Evolutionary conservation across 768 basidiomycete species (phyloP).

Genomic region (Mrakia hoshinonis): DNA sequence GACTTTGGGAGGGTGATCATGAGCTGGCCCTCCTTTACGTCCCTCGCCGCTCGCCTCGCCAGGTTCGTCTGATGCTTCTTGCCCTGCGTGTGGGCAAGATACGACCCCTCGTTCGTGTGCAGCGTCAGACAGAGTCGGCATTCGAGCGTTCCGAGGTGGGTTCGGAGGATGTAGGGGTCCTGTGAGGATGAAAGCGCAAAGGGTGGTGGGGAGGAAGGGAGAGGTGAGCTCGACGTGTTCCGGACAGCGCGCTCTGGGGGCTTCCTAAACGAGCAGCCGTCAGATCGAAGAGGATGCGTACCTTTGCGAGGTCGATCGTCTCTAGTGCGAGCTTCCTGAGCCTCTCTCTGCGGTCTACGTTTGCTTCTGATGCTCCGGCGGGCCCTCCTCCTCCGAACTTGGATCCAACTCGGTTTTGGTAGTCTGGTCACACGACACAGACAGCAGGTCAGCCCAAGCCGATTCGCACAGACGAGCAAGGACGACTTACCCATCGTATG

Average conservation of each 20-base stretch:
- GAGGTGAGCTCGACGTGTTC: background rate
- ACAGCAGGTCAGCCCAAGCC: background rate
- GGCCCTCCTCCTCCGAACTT: slow-evolving; percentile 87
- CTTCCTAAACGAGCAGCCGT: background rate
- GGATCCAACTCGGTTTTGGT: slow-evolving; percentile 83
- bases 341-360: slow-evolving; percentile 89
- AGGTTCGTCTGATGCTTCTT: slow-evolving; percentile 99
- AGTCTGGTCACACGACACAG: background rate
- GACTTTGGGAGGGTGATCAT: slow-evolving; percentile 64
- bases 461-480: background rate
- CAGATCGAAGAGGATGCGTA: slow-evolving; percentile 38
- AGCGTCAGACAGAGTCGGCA: slow-evolving; percentile 94
- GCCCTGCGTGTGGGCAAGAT: slow-evolving; percentile 92
- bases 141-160: slow-evolving; percentile 95
- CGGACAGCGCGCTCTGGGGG: no score
- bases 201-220: background rate
- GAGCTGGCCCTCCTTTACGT: slow-evolving; percentile 85
- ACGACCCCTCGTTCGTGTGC: slow-evolving; percentile 96
- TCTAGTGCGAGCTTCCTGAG: slow-evolving; percentile 89
- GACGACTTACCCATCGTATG: slow-evolving; percentile 13
- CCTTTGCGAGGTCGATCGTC: slow-evolving; percentile 96
- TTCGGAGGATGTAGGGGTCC: slow-evolving; percentile 98
- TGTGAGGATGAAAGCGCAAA: slow-evolving; percentile 34
- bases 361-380: slow-evolving; percentile 90
- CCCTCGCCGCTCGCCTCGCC: slow-evolving; percentile 90